Evolutionary conservation across 2,329 filamentous ascomycete species (phyloP).

Genomic region (Colletotrichum theobromicola): DNA sequence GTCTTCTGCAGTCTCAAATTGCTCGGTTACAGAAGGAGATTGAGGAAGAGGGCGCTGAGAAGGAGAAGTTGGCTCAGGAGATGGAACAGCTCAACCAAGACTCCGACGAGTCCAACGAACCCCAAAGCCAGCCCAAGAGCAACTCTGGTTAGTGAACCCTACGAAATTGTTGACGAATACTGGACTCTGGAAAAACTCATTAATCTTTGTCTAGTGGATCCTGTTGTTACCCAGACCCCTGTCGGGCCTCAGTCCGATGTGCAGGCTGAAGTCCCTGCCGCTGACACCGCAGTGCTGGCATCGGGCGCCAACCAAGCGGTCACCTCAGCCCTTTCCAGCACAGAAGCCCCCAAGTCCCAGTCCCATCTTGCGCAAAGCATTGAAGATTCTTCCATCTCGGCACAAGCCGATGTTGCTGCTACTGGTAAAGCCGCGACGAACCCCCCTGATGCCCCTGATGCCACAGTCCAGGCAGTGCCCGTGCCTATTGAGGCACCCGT

Average conservation of each 20-base stretch:
- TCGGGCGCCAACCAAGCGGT: neutral
- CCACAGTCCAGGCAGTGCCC: neutral
- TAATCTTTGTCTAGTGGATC: conserved; percentile 1
- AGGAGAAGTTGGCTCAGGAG: conserved; percentile 36
- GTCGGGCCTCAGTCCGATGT: neutral
- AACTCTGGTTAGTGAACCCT: conserved; percentile 5
- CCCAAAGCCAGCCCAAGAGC: conserved; percentile 11
- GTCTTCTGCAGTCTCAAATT: conserved; percentile 51
- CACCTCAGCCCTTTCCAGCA: neutral
- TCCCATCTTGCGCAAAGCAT: neutral
- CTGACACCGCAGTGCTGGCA: neutral
- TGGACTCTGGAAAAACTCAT: neutral
- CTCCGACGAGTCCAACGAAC: conserved; percentile 3
- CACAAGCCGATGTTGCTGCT: neutral
- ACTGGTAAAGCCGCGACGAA: conserved; percentile 7
- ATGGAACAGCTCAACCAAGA: conserved; percentile 18
- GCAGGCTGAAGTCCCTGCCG: neutral
- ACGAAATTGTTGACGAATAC: neutral
- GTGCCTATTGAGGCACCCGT: neutral
- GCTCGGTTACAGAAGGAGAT: conserved; percentile 55
- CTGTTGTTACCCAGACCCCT: neutral
- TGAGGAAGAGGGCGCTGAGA: conserved; percentile 38
- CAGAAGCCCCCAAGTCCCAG: neutral
- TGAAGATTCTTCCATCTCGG: neutral
- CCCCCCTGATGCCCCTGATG: neutral